Conservation (phyloP, 345 rosid species). For the Hibiscus tridactylites region DNA sequence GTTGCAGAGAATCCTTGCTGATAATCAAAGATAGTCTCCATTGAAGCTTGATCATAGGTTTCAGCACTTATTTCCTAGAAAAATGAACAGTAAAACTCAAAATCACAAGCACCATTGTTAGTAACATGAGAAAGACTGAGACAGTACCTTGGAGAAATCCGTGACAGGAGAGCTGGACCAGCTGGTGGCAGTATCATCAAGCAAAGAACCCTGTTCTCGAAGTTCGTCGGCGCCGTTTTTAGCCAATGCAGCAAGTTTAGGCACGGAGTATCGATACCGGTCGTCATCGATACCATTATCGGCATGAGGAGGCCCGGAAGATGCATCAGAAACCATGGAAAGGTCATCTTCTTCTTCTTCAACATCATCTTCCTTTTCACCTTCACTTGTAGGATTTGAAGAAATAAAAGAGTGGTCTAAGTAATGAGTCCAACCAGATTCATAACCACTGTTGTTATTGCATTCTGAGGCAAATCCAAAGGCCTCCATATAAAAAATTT, state of each 20-base stretch:
- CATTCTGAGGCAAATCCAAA: too few species aligned
- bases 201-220: slow-evolving; percentile 33
- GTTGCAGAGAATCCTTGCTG: slow-evolving; percentile 48
- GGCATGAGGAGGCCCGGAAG: slow-evolving; percentile 84
- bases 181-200: slow-evolving; percentile 74
- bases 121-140: neutral
- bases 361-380: too few species aligned
- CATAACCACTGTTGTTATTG: too few species aligned
- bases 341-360: slow-evolving; percentile 58
- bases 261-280: slow-evolving; percentile 8
- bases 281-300: slow-evolving; percentile 16
- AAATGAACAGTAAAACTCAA: slow-evolving; percentile 13
- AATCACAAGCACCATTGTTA: neutral
- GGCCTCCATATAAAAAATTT: too few species aligned
- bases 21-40: neutral
- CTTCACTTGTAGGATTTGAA: too few species aligned
- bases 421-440: too few species aligned
- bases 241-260: slow-evolving; percentile 12
- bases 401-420: too few species aligned
- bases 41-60: slow-evolving; percentile 33
- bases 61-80: slow-evolving; percentile 7
- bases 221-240: slow-evolving; percentile 11
- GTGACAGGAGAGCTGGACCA: slow-evolving; percentile 45
- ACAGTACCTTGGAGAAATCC: slow-evolving; percentile 6
- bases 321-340: slow-evolving; percentile 96